These are phyloP conservation scores for Yueomyces sp. DNA, from an alignment of 805 yeast genomes.

Conservation along the genomic window DNA sequence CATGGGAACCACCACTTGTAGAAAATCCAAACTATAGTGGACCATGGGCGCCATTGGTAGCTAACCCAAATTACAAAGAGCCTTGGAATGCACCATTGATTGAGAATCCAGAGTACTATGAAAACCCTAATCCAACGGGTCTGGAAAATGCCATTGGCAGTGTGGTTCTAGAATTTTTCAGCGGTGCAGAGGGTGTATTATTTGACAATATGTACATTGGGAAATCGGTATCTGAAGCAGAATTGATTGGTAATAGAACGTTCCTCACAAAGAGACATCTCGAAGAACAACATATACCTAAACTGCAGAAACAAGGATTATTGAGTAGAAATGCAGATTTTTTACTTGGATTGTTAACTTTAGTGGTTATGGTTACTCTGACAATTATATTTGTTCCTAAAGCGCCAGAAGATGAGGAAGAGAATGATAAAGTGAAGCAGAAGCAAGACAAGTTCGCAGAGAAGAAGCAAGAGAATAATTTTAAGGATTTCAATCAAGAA, in stretches of 20 bases:
- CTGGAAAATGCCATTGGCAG: constrained; percentile 70
- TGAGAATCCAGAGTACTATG: constrained; percentile 57
- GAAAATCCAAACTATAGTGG: constrained; percentile 65
- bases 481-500: not conserved
- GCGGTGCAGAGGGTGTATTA: constrained; percentile 60
- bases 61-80: constrained; percentile 71
- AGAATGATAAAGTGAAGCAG: too few species aligned
- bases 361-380: not conserved
- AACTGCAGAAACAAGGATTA: not conserved
- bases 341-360: not conserved
- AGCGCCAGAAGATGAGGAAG: not conserved
- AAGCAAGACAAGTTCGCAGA: not conserved
- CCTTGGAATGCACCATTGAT: constrained; percentile 58
- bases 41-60: constrained; percentile 55
- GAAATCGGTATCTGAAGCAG: constrained; percentile 75
- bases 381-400: not conserved
- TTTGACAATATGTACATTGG: constrained; percentile 82
- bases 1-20: constrained; percentile 58
- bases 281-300: constrained; percentile 26
- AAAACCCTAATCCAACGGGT: constrained; percentile 44
- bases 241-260: constrained; percentile 65
- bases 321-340: not conserved
- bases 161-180: constrained; percentile 63
- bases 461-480: not conserved
- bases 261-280: constrained; percentile 36